Percentiles rank a stretch among this genome's conserved stretches.
These are phyloP conservation scores for Nevesoporus exiguus DNA, from an alignment of 768 basidiomycete genomes.

Conservation along the genomic window DNA sequence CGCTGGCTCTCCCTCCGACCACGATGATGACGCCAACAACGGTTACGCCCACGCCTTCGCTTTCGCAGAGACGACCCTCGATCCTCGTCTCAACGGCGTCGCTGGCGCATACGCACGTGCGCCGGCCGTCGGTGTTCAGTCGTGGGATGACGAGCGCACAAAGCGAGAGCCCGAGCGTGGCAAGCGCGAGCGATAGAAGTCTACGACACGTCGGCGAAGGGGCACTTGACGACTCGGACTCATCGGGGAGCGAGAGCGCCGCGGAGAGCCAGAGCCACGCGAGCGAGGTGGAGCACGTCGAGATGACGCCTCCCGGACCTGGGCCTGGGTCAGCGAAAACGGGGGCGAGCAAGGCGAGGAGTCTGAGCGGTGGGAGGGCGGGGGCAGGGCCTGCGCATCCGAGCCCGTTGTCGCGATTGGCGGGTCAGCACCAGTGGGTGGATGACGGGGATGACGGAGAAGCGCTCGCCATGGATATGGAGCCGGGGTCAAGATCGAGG, in stretches of 20 bases:
- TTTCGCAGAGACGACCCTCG: slow-evolving; percentile 35
- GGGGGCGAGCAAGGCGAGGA: slow-evolving; percentile 37
- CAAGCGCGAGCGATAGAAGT: slow-evolving; percentile 43
- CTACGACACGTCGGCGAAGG: slow-evolving; percentile 72
- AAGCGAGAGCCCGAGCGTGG: slow-evolving; percentile 33
- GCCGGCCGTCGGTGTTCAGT: slow-evolving; percentile 40
- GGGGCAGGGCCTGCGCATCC: slow-evolving; percentile 42
- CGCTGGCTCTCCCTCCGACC: slow-evolving; percentile 26
- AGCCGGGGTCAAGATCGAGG: background rate
- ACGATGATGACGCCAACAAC: slow-evolving; percentile 45
- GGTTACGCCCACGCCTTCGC: too few species aligned
- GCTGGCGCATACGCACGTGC: slow-evolving; percentile 26
- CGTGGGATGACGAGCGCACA: slow-evolving; percentile 37
- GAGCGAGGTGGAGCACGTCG: slow-evolving; percentile 35
- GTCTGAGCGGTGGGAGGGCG: slow-evolving; percentile 19
- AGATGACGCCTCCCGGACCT: too few species aligned
- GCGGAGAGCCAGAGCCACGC: slow-evolving; percentile 13
- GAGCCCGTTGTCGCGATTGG: slow-evolving; percentile 63
- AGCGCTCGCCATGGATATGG: too few species aligned
- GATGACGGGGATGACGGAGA: slow-evolving; percentile 44
- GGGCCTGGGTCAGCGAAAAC: slow-evolving; percentile 1
- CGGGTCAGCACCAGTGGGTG: slow-evolving; percentile 51
- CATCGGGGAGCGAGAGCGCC: slow-evolving; percentile 35
- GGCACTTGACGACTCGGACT: slow-evolving; percentile 75
- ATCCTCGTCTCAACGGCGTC: slow-evolving; percentile 37